Evolutionary conservation across 345 rosid genomes (phyloP), one percentile per base, ranked within the genome.

Genomic region (Populus davidiana): DNA sequence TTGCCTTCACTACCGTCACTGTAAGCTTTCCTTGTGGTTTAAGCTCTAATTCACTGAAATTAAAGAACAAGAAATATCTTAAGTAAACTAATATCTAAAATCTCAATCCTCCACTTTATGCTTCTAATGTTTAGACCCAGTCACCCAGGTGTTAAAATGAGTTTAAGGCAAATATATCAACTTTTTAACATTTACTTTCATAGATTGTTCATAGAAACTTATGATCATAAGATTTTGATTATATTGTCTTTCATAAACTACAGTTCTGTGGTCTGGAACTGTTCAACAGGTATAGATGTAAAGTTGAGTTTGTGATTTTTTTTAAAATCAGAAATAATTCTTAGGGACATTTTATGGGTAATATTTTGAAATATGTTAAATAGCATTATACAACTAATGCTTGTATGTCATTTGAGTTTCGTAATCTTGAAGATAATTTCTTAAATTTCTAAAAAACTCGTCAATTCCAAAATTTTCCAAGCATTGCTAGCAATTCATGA

Each of bases 11-110:
- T 65, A 96, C 80, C 2, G 90, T 94, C 74, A 92, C 91, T 8
- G 78, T 70, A 72, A 94, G 89, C 85, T 86, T 90, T 77, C 99
- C 99, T 75, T 96, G 95, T 23, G 99, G 98, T 84, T 94, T 94
- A 70, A 96, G 98, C 89, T 94, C 99, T 36, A 96, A 81, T 36
- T 96, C 99, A 86, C 99, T 96, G 41, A 52, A 39, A 70, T 54
- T 13, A 47, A 29, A 62, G 31, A 66, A 29, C 38, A 21, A 43
- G 27, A 68, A 33, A 21, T 21, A 33, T 64, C 18, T 41, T 41
- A 10, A 41, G 44, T 10, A 41, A 41, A 41, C 44, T 41, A 41
- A 10, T 41, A 41, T 10, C 44, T 41, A 12, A 41, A 41, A 5
- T 59, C 29, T 59, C 63, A 59, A n/a, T 23, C 27, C 2, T 59